phyloP scores from a whole-genome alignment of 1,284 basidiomycete genomes.

The Clitocybe nebularis region DNA sequence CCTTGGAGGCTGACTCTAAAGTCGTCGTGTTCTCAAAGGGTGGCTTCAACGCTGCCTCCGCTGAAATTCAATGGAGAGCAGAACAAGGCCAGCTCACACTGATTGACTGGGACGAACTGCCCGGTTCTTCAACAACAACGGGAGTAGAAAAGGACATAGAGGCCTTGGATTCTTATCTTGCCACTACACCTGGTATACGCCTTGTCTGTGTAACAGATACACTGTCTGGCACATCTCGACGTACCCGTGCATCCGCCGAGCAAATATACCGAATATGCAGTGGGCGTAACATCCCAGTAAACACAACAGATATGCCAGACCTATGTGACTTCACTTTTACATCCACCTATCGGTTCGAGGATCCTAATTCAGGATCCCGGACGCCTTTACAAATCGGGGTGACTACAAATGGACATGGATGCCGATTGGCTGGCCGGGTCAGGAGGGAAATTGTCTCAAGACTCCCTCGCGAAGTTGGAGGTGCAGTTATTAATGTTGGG shows the following conservation, averaged over 20 bases:
- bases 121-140: constrained; percentile 29
- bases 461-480: constrained; percentile 73
- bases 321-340: constrained; percentile 92
- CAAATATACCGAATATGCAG: constrained; percentile 53
- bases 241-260: constrained; percentile 49
- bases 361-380: constrained; percentile 38
- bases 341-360: constrained; percentile 79
- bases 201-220: constrained; percentile 80
- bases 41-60: constrained; percentile 48
- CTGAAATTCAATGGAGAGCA: constrained; percentile 70
- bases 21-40: constrained; percentile 65
- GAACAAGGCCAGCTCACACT: constrained; percentile 51
- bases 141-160: constrained; percentile 32
- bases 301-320: constrained; percentile 82
- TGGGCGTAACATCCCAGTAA: constrained; percentile 69
- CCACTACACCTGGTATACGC: constrained; percentile 33
- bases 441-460: constrained; percentile 79
- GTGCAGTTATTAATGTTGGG: constrained; percentile 77
- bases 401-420: constrained; percentile 91
- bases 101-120: constrained; percentile 49
- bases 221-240: constrained; percentile 39
- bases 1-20: constrained; percentile 77
- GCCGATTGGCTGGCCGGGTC: constrained; percentile 79
- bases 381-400: constrained; percentile 82
- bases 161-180: constrained; percentile 46